phyloP scores from a whole-genome alignment of 805 yeast species.

The Starmerella stellata region DNA sequence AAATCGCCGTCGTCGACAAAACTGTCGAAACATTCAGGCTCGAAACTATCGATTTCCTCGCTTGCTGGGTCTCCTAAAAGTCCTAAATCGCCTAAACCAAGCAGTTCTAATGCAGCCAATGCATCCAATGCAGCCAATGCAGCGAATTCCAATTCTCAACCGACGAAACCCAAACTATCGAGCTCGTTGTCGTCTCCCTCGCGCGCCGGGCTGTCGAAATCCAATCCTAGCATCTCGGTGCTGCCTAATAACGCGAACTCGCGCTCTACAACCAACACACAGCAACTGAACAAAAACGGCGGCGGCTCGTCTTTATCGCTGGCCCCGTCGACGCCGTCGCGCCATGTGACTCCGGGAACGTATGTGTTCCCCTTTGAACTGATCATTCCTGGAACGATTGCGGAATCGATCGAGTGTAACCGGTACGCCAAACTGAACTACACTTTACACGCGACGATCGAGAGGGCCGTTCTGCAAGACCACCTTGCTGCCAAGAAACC shows the following conservation, averaged over 20 bases:
- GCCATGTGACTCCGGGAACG: constrained; percentile 36
- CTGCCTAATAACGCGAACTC: no score
- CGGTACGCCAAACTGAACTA: constrained; percentile 61
- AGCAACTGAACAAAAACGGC: no score
- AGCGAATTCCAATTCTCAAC: no score
- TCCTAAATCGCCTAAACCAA: no score
- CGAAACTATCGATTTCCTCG: background rate
- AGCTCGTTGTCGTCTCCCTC: background rate
- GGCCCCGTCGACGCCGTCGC: background rate
- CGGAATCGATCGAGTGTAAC: constrained; percentile 80
- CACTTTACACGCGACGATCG: constrained; percentile 60
- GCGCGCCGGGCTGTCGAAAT: background rate
- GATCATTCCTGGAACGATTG: constrained; percentile 62
- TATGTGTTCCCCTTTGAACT: constrained; percentile 82
- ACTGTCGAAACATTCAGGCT: background rate
- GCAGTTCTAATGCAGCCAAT: no score
- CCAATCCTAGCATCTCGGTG: background rate
- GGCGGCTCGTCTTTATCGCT: background rate
- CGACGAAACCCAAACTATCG: background rate
- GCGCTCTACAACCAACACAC: no score
- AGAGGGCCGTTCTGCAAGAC: constrained; percentile 59
- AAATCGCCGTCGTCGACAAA: no score
- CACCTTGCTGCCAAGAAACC: constrained; percentile 51
- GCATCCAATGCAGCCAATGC: no score
- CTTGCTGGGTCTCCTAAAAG: no score